Evolutionary conservation across 2,329 filamentous ascomycete species (phyloP).

Genomic region (Lasiodiplodia sp.): DNA sequence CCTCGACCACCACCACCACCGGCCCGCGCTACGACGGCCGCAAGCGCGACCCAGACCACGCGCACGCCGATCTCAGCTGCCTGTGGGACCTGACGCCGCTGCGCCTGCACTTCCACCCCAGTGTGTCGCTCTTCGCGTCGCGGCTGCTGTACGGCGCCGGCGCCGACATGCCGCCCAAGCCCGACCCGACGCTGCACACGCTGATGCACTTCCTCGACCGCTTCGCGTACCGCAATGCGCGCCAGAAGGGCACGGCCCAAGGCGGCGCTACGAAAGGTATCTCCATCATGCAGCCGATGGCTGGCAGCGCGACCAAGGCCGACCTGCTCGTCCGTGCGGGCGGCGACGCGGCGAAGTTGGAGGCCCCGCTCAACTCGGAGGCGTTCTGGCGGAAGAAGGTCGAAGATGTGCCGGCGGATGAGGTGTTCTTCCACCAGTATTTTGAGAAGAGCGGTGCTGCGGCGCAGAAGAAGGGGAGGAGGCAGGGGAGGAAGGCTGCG

Average conservation of each 20-base stretch:
- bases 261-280: constrained; percentile 64
- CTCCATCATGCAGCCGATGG: constrained; percentile 96
- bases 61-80: constrained; percentile 90
- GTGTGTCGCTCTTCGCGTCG: constrained; percentile 82
- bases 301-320: constrained; percentile 63
- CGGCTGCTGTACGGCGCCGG: constrained; percentile 67
- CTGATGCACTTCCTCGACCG: constrained; percentile 96
- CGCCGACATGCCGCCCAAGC: constrained; percentile 80
- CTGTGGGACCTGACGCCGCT: constrained; percentile 91
- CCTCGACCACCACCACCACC: background rate
- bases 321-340: constrained; percentile 66
- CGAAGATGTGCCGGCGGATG: constrained; percentile 87
- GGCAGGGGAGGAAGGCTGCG: constrained; percentile 47
- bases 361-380: constrained; percentile 80
- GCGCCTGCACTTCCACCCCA: constrained; percentile 87
- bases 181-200: constrained; percentile 87
- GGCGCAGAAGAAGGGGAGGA: constrained; percentile 63
- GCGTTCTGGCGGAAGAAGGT: constrained; percentile 90
- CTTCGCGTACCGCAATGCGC: constrained; percentile 93
- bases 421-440: constrained; percentile 98
- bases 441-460: constrained; percentile 73
- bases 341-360: constrained; percentile 65
- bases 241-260: constrained; percentile 66
- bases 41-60: constrained; percentile 90
- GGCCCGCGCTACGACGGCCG: constrained; percentile 74